Percentiles rank a stretch among this genome's conserved stretches.
phyloP scores from a whole-genome alignment of 2,329 filamentous ascomycete species.

The Calonectria fujianensis region DNA sequence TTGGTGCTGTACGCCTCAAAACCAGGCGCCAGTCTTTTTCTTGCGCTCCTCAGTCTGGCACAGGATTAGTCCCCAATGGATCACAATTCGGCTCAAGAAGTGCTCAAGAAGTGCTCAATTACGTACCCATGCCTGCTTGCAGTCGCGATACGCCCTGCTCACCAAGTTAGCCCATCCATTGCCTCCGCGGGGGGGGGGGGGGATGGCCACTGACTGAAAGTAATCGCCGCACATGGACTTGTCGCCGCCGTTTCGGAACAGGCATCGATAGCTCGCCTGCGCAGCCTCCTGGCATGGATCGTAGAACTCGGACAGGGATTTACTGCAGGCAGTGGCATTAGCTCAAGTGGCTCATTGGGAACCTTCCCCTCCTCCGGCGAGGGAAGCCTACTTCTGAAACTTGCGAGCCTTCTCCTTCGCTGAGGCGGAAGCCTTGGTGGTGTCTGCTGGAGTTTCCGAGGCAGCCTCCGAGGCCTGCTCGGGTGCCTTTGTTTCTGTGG shows the following conservation, averaged over 20 bases:
- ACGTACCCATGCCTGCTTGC: constrained; percentile 93
- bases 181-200: too few relatives aligned
- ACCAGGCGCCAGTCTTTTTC: constrained; percentile 57
- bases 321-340: constrained; percentile 71
- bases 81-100: background rate
- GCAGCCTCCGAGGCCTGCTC: constrained; percentile 13
- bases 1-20: constrained; percentile 35
- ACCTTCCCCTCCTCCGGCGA: background rate
- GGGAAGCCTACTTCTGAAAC: constrained; percentile 75
- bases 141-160: constrained; percentile 90
- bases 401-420: constrained; percentile 76
- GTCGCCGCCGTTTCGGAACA: constrained; percentile 92
- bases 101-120: background rate
- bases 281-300: constrained; percentile 98
- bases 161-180: constrained; percentile 44
- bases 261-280: constrained; percentile 87
- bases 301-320: constrained; percentile 91
- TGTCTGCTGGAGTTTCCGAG: constrained; percentile 14
- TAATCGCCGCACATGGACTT: constrained; percentile 94
- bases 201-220: constrained; percentile 84
- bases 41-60: constrained; percentile 59
- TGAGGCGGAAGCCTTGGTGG: constrained; percentile 57
- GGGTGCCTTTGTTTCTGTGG: constrained; percentile 44
- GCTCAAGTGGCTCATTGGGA: background rate
- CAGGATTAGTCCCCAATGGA: constrained; percentile 12